Evolutionary conservation across 2,329 filamentous ascomycete genomes (phyloP).

Genomic region (Madurella mycetomatis): DNA sequence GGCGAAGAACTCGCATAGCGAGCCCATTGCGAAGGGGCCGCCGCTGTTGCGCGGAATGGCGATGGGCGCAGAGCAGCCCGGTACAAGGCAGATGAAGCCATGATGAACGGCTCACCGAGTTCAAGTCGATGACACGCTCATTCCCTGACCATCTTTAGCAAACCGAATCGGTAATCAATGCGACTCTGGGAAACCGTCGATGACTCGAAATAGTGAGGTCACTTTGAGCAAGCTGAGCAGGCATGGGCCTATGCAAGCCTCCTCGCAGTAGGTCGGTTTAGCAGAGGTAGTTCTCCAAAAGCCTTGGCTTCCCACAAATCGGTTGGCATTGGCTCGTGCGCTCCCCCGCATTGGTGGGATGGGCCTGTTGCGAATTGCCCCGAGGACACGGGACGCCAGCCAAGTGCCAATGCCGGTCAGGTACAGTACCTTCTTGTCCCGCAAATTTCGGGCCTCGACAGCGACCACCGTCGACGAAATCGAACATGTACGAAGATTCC

Average conservation of each 20-base stretch:
- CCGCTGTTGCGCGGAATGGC: not conserved
- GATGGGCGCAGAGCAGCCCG: conserved; percentile 14
- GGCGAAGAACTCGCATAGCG: conserved; percentile 15
- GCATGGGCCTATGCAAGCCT: too few species aligned
- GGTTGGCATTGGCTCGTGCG: too few species aligned
- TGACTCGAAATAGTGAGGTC: conserved; percentile 1
- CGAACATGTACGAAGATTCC: conserved; percentile 71
- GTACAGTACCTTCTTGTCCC: not conserved
- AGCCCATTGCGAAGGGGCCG: conserved; percentile 14
- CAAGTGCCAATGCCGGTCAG: not conserved
- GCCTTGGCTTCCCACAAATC: too few species aligned
- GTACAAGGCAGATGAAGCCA: conserved; percentile 17
- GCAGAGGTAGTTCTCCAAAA: too few species aligned
- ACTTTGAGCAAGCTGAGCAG: not conserved
- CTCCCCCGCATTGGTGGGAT: too few species aligned
- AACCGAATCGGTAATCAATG: not conserved
- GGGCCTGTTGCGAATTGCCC: not conserved
- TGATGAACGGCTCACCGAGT: conserved; percentile 4
- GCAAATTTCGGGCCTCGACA: not conserved
- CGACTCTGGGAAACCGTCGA: not conserved
- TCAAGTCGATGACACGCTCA: not conserved
- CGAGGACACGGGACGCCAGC: not conserved
- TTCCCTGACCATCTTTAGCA: not conserved
- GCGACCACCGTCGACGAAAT: not conserved
- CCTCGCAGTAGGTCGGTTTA: too few species aligned